These are phyloP conservation scores for Allium sativum DNA, from an alignment of 106 monocot species.

Conservation along the genomic window DNA sequence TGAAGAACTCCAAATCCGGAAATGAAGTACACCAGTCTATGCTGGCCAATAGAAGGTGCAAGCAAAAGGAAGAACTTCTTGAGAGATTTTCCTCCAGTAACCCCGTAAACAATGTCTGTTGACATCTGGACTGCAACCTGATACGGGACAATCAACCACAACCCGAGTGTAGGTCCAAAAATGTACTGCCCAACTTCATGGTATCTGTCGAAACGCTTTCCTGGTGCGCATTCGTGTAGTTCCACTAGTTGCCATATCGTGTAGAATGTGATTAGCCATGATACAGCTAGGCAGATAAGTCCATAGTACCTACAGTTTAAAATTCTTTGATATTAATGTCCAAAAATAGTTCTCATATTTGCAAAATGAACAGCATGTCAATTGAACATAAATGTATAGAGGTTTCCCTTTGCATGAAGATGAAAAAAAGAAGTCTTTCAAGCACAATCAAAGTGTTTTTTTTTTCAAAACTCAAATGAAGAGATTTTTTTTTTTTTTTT, in stretches of 20 bases:
- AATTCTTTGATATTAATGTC: too few species aligned
- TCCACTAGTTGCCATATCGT: constrained; percentile 5
- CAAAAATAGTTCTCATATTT: too few species aligned
- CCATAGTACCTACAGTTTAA: background rate
- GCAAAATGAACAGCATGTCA: too few species aligned
- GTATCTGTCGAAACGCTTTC: constrained; percentile 8
- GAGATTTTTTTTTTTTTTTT: too few species aligned
- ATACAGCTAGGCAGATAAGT: background rate
- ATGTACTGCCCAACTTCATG: constrained; percentile 7
- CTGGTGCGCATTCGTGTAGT: constrained; percentile 4
- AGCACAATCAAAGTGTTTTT: too few species aligned
- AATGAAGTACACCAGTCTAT: constrained; percentile 4
- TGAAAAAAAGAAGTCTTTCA: too few species aligned
- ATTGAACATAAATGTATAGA: too few species aligned
- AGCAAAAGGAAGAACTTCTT: constrained; percentile 7
- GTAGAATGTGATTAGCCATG: constrained; percentile 13
- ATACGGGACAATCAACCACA: constrained; percentile 5
- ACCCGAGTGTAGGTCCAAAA: constrained; percentile 2
- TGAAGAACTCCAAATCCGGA: background rate
- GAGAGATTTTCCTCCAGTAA: constrained; percentile 7
- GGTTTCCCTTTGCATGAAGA: too few species aligned
- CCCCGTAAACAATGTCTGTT: constrained; percentile 6
- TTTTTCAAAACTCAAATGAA: too few species aligned
- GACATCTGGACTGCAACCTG: background rate
- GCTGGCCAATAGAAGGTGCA: background rate